Percentiles rank a stretch among this genome's conserved stretches.
These are phyloP conservation scores for Tieghemostelium lacteum DNA, from an alignment of 78 protist species.

Conservation along the genomic window DNA sequence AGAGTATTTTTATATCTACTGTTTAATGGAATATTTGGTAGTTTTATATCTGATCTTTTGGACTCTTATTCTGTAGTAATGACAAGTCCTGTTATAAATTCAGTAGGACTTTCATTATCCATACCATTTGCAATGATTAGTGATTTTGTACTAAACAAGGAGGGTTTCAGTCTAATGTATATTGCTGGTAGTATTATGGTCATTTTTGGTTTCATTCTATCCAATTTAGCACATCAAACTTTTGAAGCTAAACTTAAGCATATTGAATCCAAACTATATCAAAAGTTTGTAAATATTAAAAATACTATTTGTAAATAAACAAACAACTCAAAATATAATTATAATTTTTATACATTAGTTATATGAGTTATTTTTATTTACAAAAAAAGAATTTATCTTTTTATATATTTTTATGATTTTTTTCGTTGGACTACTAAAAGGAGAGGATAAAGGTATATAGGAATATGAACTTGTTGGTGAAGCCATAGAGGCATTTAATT, in stretches of 20 bases:
- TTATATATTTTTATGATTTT: no score
- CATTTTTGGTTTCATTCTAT: conserved; percentile 36
- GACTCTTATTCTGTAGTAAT: conserved; percentile 58
- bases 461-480: no score
- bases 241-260: conserved; percentile 19
- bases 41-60: conserved; percentile 47
- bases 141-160: conserved; percentile 13
- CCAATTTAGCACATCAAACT: conserved; percentile 8
- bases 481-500: no score
- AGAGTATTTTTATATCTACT: conserved; percentile 25
- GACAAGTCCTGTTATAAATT: conserved; percentile 49
- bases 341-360: neutral
- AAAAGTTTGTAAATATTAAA: no score
- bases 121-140: conserved; percentile 72
- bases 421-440: no score
- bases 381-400: neutral
- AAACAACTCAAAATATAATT: no score
- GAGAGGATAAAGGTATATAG: no score
- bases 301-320: no score
- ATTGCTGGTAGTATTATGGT: conserved; percentile 24
- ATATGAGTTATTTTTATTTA: neutral
- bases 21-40: conserved; percentile 70
- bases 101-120: conserved; percentile 59
- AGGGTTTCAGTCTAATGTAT: conserved; percentile 33
- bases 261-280: neutral